Evolutionary conservation across 2,329 filamentous ascomycete genomes (phyloP).

Genomic region (Diaporthe sp.): DNA sequence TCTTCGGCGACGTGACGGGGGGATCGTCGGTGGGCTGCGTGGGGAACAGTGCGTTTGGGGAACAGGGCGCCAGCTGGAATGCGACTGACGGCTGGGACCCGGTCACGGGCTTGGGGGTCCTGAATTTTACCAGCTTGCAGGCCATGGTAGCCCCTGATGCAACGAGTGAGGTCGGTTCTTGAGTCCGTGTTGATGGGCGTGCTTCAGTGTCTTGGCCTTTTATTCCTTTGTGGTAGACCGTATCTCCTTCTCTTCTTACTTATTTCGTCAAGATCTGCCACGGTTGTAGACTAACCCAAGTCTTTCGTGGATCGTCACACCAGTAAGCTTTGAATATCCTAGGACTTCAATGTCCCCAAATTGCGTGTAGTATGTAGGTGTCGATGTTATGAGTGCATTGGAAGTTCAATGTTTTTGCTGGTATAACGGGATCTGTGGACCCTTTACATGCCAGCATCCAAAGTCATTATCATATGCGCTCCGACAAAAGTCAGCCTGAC

Average conservation of each 20-base stretch:
- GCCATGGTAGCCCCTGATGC: neutral
- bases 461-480: too few species aligned
- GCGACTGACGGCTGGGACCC: conserved; percentile 52
- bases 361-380: too few species aligned
- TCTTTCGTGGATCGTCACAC: neutral
- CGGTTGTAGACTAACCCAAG: neutral
- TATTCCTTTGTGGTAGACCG: too few species aligned
- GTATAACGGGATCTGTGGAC: too few species aligned
- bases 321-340: neutral
- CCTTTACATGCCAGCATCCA: too few species aligned
- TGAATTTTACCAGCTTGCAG: conserved; percentile 42
- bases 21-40: conserved; percentile 46
- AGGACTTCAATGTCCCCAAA: too few species aligned
- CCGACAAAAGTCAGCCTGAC: too few species aligned
- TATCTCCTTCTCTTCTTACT: neutral
- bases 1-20: conserved; percentile 47
- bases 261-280: neutral
- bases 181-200: neutral
- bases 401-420: too few species aligned
- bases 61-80: conserved; percentile 41
- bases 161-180: neutral
- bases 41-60: too few species aligned
- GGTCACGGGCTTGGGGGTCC: conserved; percentile 49
- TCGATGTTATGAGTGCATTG: too few species aligned
- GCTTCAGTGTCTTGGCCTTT: neutral